Evolutionary conservation across 768 basidiomycete species (phyloP), one percentile per base, ranked within the genome.

Genomic region (Suillus bovinus): DNA sequence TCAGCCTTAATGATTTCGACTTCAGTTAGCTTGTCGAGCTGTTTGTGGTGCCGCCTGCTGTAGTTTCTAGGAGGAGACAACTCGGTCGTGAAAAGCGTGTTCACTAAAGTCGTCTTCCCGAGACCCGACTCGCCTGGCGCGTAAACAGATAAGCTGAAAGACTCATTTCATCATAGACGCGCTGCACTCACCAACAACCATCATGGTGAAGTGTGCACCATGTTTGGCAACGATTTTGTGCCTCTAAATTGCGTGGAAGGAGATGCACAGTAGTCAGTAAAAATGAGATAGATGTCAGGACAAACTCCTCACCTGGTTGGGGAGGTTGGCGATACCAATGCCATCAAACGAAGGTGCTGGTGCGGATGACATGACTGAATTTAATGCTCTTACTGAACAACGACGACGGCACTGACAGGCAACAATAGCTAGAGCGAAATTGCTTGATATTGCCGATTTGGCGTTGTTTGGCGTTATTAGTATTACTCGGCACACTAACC

Each of bases 1-100:
- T 98, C 96, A 16, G 96, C 97, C 82, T 99, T 99, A 84, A 99
- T 94, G 59, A 99, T 96, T 73, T 99, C 97, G 61, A 97, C 91
- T 79, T 98, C 96, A 27, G 96, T 98, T 55, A 98, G 87, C 80
- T 98, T 98, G 85, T 99, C 96, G 67, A 99, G 86, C 77, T 98
- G 96, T 82, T 99, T 99, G 75, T 90, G 79, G 80, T 94, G 93
- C 59, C 94, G 90, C 71, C 82, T 85, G 71, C 69, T 80, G 84
- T 98, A 97, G 82, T 95, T 95, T 82, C 96, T 96, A 55, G 90
- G 74, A 8, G 90, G 83, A 10, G 94, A 96, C 60, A 99, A 83
- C 82, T 99, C 96, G 59, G 96, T 99, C 24, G 95, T 93, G 80
- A 99, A 99, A 67, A 99, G 89, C 60, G 97, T 99, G 83, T 99